Evolutionary conservation across 208 protist genomes (phyloP).

Genomic region (Willaertia magna): DNA sequence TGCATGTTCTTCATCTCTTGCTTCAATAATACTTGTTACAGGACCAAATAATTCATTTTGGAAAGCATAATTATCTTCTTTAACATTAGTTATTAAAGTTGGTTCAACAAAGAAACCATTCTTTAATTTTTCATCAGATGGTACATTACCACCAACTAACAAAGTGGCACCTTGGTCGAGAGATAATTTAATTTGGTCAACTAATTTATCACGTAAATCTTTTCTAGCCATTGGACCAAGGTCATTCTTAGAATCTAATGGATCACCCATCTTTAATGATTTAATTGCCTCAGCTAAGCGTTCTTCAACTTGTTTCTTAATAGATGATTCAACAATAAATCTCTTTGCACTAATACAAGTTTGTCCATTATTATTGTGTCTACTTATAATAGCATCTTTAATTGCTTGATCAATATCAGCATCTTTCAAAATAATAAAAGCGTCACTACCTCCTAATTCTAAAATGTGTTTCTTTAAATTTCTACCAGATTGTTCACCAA

Average conservation of each 20-base stretch:
- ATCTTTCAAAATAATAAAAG: conserved; percentile 68
- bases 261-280: conserved; percentile 52
- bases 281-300: conserved; percentile 36
- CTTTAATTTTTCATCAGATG: conserved; percentile 10
- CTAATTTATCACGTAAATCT: conserved; percentile 34
- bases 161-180: conserved; percentile 49
- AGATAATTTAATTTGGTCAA: conserved; percentile 45
- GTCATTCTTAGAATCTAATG: conserved; percentile 33
- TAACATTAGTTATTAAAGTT: conserved; percentile 54
- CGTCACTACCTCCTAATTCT: conserved; percentile 78
- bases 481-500: conserved; percentile 41
- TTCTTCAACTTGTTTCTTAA: conserved; percentile 47
- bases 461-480: conserved; percentile 49
- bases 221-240: conserved; percentile 56
- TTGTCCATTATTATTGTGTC: conserved; percentile 42
- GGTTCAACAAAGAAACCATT: conserved; percentile 61
- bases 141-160: conserved; percentile 41
- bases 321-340: conserved; percentile 47
- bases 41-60: conserved; percentile 74
- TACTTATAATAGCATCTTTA: not conserved
- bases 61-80: conserved; percentile 39
- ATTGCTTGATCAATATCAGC: conserved; percentile 49
- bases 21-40: conserved; percentile 42
- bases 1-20: conserved; percentile 9
- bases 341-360: conserved; percentile 67